Evolutionary conservation across 2,329 filamentous ascomycete species (phyloP), one percentile per base, ranked within the genome.

Genomic region (Epichloe baconii): DNA sequence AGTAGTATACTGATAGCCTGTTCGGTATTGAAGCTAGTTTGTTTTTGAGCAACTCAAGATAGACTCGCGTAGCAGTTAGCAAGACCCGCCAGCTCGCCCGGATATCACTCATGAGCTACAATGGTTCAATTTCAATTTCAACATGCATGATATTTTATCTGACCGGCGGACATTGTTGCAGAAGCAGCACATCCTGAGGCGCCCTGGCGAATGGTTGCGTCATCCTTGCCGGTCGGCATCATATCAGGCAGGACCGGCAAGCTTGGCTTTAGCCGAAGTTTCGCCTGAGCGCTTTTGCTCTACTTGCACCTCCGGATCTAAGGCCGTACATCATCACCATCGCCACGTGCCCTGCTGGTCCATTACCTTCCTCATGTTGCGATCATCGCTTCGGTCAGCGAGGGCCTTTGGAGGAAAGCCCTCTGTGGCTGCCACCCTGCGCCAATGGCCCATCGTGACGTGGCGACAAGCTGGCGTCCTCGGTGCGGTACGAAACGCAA

Each of bases 331-430:
- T 61, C 61, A 57, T 60, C 58, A 62, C 60, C 61, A 66, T 60
- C 56, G 54, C 58, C 57, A 62, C 59, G 57, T 57, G 61, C 61
- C 63, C 54, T 60, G 64, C 63, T 64, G 66, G 70, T 67, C 67
- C 69, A 68, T 66, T 65, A 67, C 74, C 71, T 72, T 70, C 71
- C 73, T 74, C 73, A 84, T 84, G 80, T 76, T 84, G 77, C 80
- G 80, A 73, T 79, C 78, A 68, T 82, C 80, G 69, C 71, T 83
- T 72, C 78, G 75, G 72, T 80, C 80, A 67, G 76, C 76, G 65
- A 79, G 74, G 74, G 72, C 74, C 62, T 69, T 81, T 66, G 71
- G 75, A 70, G 70, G 71, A 66, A 75, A 71, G 70, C 71, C 77
- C 63, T 61, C 71, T 66, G 71, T 71, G 66, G 71, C 75, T 62